Evolutionary conservation across 2,329 filamentous ascomycete species (phyloP), one percentile per base, ranked within the genome.

Genomic region (Colletotrichum horii): DNA sequence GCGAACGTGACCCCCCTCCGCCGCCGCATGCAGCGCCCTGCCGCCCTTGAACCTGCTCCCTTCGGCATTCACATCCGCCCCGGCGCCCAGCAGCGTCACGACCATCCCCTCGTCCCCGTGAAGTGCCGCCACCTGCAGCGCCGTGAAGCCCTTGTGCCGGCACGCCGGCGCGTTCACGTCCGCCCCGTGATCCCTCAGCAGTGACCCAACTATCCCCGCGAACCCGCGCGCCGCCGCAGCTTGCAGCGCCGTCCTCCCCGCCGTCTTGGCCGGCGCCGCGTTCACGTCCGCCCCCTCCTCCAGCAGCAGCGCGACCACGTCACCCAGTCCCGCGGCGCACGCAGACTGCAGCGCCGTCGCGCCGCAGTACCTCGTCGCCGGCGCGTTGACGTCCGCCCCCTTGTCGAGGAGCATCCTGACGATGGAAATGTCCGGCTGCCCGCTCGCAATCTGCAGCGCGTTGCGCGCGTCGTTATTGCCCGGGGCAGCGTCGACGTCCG

Each of bases 291-390:
- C 84, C 11, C 84, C 83, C 4, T 75, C 73, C 3, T 79, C 78
- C 38, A 85, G 73, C 4, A 86, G 80, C 24, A 74, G 67, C 30
- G 71, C 64, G 3, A 82, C 79, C 2, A 83, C 69, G 4, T 77
- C 75, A 16, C 73, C 8, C 71, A 82, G 76, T 0, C 83, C 83
- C 4, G 77, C 79, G 19, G 81, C 79, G 1, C 81, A 80, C 9
- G 84, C 85, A 75, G 77, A 81, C 82, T 79, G 88, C 80, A 83
- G 84, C 76, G 79, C 86, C 79, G 76, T 89, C 77, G 78, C 83
- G 69, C 77, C 85, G 61, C 80, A 80, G 71, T 84, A 85, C 80
- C 76, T 83, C 26, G 76, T 67, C 4, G 74, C 74, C 11, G 74
- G 80, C 66, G 77, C 79, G n/a, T 85, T 80, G 3, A 85, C 70